Conservation (phyloP, 371 early-diverging fungal genomes). For the Saksenaea oblongispora region DNA sequence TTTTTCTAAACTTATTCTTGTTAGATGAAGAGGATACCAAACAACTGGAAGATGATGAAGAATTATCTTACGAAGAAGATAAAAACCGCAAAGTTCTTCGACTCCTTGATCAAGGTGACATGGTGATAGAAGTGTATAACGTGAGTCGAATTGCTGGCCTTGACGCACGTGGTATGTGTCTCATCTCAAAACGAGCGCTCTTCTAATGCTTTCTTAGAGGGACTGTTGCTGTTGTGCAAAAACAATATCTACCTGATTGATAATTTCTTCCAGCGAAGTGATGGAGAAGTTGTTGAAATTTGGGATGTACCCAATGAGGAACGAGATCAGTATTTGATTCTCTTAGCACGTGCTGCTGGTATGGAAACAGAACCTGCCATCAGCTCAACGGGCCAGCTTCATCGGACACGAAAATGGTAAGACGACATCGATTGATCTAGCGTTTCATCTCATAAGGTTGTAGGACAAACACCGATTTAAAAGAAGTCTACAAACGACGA, state of each 20-base stretch:
- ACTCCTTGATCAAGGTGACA: conserved; percentile 71
- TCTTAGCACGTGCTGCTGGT: conserved; percentile 61
- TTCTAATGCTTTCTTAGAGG: conserved; percentile 44
- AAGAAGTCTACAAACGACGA: conserved; percentile 73
- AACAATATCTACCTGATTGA: conserved; percentile 77
- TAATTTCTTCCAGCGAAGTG: conserved; percentile 69
- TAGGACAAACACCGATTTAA: conserved; percentile 64
- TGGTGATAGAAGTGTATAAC: conserved; percentile 74
- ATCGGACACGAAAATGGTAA: conserved; percentile 64
- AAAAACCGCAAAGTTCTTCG: conserved; percentile 74
- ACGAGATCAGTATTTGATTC: conserved; percentile 67
- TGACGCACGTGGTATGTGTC: conserved; percentile 61
- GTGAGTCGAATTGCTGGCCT: conserved; percentile 72
- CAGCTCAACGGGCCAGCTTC: conserved; percentile 54
- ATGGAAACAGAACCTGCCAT: conserved; percentile 48
- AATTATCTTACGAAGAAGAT: conserved; percentile 66
- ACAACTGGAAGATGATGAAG: conserved; percentile 44
- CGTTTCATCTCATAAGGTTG: background rate
- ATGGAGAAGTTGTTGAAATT: conserved; percentile 79
- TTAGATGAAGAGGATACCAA: conserved; percentile 3
- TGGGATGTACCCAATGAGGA: conserved; percentile 73
- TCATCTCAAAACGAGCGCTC: no score
- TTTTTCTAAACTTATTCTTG: background rate
- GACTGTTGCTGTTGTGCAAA: conserved; percentile 70
- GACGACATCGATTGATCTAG: background rate